These are phyloP conservation scores for Cyclotella atomus DNA, from an alignment of 108 stramenopile species.

Conservation along the genomic window DNA sequence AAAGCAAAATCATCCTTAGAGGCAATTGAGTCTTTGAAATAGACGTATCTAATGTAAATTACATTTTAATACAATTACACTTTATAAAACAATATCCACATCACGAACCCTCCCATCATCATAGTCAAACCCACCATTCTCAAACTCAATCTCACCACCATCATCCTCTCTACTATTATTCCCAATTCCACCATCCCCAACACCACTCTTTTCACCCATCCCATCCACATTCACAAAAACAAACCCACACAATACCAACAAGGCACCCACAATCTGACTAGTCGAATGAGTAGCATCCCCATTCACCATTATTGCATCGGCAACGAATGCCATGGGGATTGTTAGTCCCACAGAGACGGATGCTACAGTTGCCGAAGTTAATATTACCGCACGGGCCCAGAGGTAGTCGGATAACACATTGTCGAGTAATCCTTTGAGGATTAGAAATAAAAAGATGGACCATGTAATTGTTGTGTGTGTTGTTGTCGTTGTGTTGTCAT, in stretches of 20 bases:
- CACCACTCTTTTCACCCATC: not conserved
- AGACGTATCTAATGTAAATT: too few relatives aligned
- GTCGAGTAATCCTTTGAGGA: constrained; percentile 83
- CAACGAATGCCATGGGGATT: constrained; percentile 92
- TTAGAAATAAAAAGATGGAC: constrained; percentile 67
- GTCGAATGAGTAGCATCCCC: constrained; percentile 40
- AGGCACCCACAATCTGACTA: constrained; percentile 66
- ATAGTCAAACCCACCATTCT: not conserved
- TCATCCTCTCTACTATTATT: not conserved
- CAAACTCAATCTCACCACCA: constrained; percentile 11
- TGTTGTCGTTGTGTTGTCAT: not conserved
- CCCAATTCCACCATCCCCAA: constrained; percentile 8
- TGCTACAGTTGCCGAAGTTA: constrained; percentile 96
- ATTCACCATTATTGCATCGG: constrained; percentile 75
- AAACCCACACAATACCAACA: constrained; percentile 75
- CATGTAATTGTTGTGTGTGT: constrained; percentile 39
- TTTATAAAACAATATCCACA: not conserved
- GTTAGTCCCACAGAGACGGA: constrained; percentile 96
- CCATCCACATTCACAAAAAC: constrained; percentile 77
- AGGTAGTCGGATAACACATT: constrained; percentile 93
- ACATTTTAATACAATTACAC: too few relatives aligned
- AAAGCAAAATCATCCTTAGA: too few relatives aligned
- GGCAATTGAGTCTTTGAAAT: too few relatives aligned
- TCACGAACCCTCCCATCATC: not conserved
- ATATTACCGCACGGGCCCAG: constrained; percentile 94